Evolutionary conservation across 805 yeast genomes (phyloP).

Genomic region (Candida boidinii): DNA sequence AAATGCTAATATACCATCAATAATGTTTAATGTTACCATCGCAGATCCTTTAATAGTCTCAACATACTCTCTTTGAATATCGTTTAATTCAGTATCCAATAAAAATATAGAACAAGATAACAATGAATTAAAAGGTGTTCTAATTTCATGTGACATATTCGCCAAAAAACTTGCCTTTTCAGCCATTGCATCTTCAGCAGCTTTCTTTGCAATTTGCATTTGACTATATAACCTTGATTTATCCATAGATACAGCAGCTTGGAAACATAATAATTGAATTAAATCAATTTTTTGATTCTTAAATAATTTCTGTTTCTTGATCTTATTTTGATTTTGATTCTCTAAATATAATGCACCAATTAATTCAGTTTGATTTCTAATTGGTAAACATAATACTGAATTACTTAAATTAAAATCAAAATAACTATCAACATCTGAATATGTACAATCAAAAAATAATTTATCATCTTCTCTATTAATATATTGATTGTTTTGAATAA

Average conservation of each 20-base stretch:
- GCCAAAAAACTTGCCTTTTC: slow-evolving; percentile 46
- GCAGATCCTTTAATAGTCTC: slow-evolving; percentile 44
- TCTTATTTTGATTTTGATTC: slow-evolving; percentile 14
- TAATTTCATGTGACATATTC: slow-evolving; percentile 50
- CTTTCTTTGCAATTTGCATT: slow-evolving; percentile 41
- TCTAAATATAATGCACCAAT: slow-evolving; percentile 41
- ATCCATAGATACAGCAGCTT: slow-evolving; percentile 42
- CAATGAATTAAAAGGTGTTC: slow-evolving; percentile 47
- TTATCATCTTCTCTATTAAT: slow-evolving; percentile 29
- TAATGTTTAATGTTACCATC: slow-evolving; percentile 41
- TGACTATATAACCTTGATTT: slow-evolving; percentile 38
- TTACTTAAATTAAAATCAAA: slow-evolving; percentile 25
- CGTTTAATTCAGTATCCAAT: slow-evolving; percentile 36
- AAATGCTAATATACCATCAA: slow-evolving; percentile 46
- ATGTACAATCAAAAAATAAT: slow-evolving; percentile 23
- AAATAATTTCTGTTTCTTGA: slow-evolving; percentile 14
- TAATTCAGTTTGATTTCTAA: slow-evolving; percentile 30
- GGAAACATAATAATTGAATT: slow-evolving; percentile 35
- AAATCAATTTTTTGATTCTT: slow-evolving; percentile 29
- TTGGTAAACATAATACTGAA: slow-evolving; percentile 36
- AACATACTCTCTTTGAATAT: slow-evolving; percentile 39
- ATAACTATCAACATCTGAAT: slow-evolving; percentile 30
- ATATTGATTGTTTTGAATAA: slow-evolving; percentile 27
- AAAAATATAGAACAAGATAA: slow-evolving; percentile 40
- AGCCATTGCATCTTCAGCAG: slow-evolving; percentile 46